Conservation (phyloP, 225 moss, liverwort and hornwort species). For the Climacium dendroides region DNA sequence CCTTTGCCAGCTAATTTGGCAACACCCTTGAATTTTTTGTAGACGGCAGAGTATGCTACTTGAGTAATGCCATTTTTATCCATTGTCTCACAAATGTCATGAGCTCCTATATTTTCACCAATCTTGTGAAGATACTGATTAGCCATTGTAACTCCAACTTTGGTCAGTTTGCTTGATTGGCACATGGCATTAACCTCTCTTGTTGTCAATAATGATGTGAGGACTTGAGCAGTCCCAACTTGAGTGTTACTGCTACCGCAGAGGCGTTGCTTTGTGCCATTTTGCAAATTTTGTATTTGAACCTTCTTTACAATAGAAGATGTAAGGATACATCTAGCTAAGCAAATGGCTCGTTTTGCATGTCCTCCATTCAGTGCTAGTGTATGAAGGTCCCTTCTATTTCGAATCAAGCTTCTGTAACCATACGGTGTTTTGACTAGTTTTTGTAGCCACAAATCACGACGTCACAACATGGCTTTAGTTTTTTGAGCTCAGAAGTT, state of each 20-base stretch:
- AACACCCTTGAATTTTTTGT: too few species aligned
- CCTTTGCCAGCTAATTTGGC: too few species aligned
- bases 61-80: background rate
- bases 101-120: background rate
- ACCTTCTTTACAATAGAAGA: background rate
- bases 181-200: too few species aligned
- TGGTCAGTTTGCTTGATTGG: too few species aligned
- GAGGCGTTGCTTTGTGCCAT: too few species aligned
- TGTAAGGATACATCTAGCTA: background rate
- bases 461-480: background rate
- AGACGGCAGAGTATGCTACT: background rate
- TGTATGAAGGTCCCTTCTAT: background rate
- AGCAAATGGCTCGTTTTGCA: background rate
- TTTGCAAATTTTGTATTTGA: background rate
- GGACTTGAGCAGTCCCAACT: too few species aligned
- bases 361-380: background rate
- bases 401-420: background rate
- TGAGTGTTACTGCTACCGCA: too few species aligned
- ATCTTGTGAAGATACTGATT: too few species aligned
- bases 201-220: too few species aligned
- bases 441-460: too few species aligned
- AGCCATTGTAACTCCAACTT: too few species aligned
- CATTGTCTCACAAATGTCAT: background rate
- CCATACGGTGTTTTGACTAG: background rate
- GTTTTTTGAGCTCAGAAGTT: too few species aligned